These are phyloP conservation scores for Helminthosporium solani DNA, from an alignment of 2,329 filamentous ascomycete species.

Conservation along the genomic window DNA sequence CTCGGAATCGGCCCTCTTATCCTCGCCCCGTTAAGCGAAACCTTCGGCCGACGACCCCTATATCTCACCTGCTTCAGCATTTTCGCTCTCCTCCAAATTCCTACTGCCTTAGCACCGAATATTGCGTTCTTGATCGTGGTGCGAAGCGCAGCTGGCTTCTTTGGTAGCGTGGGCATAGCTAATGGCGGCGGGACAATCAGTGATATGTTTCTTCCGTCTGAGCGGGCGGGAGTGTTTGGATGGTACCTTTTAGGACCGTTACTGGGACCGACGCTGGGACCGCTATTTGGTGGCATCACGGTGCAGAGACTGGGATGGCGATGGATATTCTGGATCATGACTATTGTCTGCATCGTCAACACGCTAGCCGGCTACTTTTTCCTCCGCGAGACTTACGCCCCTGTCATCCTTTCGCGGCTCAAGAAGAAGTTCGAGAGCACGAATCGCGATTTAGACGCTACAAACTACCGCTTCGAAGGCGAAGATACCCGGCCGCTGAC, in stretches of 20 bases:
- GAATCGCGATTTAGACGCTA: constrained; percentile 18
- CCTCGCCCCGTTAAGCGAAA: constrained; percentile 50
- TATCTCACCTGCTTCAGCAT: constrained; percentile 49
- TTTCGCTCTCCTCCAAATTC: constrained; percentile 51
- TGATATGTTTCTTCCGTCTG: constrained; percentile 52
- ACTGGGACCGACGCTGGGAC: constrained; percentile 46
- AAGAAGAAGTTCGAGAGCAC: constrained; percentile 40
- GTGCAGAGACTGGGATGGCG: constrained; percentile 49
- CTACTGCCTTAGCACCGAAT: constrained; percentile 50
- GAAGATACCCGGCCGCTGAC: constrained; percentile 44
- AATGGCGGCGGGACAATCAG: constrained; percentile 55
- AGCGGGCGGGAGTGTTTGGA: constrained; percentile 50
- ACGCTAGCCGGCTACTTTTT: constrained; percentile 47
- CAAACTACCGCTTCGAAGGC: constrained; percentile 46
- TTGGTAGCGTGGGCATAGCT: constrained; percentile 52
- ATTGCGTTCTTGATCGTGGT: constrained; percentile 48
- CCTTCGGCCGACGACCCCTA: constrained; percentile 48
- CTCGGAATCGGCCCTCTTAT: constrained; percentile 51
- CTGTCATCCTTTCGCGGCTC: constrained; percentile 41
- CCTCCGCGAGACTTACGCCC: constrained; percentile 48
- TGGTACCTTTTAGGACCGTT: constrained; percentile 49
- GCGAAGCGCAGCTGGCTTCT: constrained; percentile 51
- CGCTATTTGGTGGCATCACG: constrained; percentile 48
- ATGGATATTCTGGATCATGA: constrained; percentile 52
- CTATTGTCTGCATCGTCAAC: constrained; percentile 46